Percentiles rank a stretch among this genome's conserved stretches.
Evolutionary conservation across 495 filamentous ascomycete species (phyloP).

Genomic region (Hapsidospora chrysogenum): DNA sequence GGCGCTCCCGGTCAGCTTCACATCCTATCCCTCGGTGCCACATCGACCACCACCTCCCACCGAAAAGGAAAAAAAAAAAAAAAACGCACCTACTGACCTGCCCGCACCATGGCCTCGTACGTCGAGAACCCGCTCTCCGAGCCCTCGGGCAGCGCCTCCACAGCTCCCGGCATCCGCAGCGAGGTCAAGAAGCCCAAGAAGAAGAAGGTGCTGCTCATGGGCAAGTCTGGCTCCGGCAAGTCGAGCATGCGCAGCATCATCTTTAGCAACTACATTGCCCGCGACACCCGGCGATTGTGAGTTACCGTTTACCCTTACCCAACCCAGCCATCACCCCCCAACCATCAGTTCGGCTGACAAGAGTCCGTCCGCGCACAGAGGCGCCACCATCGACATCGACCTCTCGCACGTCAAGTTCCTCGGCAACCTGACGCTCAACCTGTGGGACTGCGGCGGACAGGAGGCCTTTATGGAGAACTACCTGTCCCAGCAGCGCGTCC

Average conservation of each 20-base stretch:
- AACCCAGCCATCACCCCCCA: background rate
- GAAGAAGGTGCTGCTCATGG: slow-evolving; percentile 51
- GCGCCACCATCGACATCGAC: slow-evolving; percentile 97
- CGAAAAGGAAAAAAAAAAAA: no score
- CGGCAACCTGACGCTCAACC: slow-evolving; percentile 87
- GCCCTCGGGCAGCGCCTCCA: no score
- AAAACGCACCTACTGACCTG: no score
- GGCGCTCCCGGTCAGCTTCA: background rate
- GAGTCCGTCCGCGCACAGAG: slow-evolving; percentile 18
- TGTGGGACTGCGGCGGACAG: slow-evolving; percentile 98
- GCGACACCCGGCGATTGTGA: slow-evolving; percentile 73
- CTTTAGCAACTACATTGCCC: slow-evolving; percentile 94
- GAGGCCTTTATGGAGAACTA: slow-evolving; percentile 98
- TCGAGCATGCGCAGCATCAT: slow-evolving; percentile 97
- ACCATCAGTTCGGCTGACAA: background rate
- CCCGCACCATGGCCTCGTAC: slow-evolving; percentile 1
- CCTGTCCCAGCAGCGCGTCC: slow-evolving; percentile 77
- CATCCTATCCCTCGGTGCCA: background rate
- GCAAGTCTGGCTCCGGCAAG: slow-evolving; percentile 97
- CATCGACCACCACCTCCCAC: no score
- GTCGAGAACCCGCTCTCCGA: background rate
- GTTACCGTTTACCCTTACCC: slow-evolving; percentile 4
- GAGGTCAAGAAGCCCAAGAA: slow-evolving; percentile 41
- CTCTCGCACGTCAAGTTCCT: slow-evolving; percentile 96
- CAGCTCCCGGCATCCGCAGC: slow-evolving; percentile 11